Evolutionary conservation across 1,139 yeast genomes (phyloP), one percentile per base, ranked within the genome.

Genomic region (Pneumocystis murina): DNA sequence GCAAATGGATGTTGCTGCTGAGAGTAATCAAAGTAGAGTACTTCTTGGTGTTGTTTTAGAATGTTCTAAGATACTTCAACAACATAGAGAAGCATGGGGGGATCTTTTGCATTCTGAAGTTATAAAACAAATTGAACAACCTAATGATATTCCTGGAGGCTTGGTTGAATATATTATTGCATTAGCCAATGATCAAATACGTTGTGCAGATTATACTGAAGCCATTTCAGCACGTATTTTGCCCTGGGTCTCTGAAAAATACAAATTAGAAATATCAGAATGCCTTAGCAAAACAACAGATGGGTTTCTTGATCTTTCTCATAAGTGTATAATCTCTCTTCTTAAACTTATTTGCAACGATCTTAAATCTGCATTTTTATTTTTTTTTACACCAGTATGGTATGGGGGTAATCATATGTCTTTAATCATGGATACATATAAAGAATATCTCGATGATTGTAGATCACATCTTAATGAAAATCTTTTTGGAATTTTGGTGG

Each of bases 1-100:
- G 72, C 96, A 90, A 72, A 86, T 90, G n/a, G 95, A 87, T 69
- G 94, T 87, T 12, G 95, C 96, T 0, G 89, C 92, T 0, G 92
- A 86, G 57, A 84, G 95, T 1, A 89, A 90, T 1, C 91, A 87
- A 72, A 89, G 92, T 12, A 82, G 85, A 68, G 87, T 90, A 40
- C 77, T 89, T 60, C 84, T 85, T 10, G 94, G 94, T n/a, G 95
- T 89, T 16, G 82, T 90, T 40, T 85, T 82, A 64, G 84, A 86
- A 67, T 87, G 92, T 80, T 82, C 87, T 36, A 76, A 75, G 14
- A 78, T 87, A 63, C 78, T 89, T 67, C 76, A 80, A 62, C 76
- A 78, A 63, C 78, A 96, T 66, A 88, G 87, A 66, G 63, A 64
- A 33, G 57, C 66, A 59, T 70, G 72, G 72, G 48, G 60, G 20